These are phyloP conservation scores for Cylindrodendrum hubeiense DNA, from an alignment of 2,329 filamentous ascomycete genomes.

Conservation along the genomic window DNA sequence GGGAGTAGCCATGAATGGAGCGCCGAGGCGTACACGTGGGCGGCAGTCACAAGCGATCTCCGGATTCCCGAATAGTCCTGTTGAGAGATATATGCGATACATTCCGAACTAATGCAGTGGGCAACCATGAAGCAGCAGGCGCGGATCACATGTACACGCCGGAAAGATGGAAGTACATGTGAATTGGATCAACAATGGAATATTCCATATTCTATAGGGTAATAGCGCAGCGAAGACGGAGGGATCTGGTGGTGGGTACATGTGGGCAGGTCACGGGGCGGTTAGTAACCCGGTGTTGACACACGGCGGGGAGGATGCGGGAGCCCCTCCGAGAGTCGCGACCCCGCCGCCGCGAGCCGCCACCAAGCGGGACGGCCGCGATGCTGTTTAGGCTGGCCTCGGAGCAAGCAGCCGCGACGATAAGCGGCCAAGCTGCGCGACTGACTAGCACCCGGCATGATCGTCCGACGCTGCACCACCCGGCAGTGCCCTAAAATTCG, in stretches of 20 bases:
- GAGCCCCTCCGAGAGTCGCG: background rate
- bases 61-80: background rate
- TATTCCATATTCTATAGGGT: background rate
- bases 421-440: background rate
- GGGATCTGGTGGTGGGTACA: background rate
- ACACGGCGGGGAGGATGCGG: background rate
- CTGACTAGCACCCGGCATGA: background rate
- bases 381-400: conserved; percentile 5
- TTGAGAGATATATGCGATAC: background rate
- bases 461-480: background rate
- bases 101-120: background rate
- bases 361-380: background rate
- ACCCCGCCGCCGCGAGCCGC: background rate
- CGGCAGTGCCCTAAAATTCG: background rate
- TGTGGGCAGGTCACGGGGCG: background rate
- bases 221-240: background rate
- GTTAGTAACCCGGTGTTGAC: background rate
- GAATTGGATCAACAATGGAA: background rate
- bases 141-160: background rate
- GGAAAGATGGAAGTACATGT: background rate
- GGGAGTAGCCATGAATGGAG: background rate
- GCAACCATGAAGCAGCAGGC: background rate
- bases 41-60: background rate
- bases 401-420: conserved; percentile 14
- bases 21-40: background rate